Conservation (phyloP, 2,329 filamentous ascomycete species). For the Apiospora arundinis region DNA sequence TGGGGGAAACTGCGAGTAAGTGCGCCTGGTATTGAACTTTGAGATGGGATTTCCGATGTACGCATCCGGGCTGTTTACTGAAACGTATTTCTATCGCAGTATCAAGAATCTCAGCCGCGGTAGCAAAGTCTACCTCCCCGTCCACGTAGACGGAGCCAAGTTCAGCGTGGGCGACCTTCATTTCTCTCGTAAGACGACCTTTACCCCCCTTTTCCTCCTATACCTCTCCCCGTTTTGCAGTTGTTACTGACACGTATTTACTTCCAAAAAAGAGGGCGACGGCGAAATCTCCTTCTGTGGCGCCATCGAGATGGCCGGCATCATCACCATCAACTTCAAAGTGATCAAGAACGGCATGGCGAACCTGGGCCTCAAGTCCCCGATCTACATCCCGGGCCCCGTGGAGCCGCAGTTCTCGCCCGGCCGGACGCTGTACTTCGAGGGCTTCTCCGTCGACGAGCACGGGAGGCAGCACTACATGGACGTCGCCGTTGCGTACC, state of each 20-base stretch:
- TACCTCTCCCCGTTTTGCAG: neutral
- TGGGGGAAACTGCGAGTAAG: conserved; percentile 81
- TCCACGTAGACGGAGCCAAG: conserved; percentile 86
- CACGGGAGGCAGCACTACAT: conserved; percentile 88
- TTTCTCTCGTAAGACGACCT: conserved; percentile 63
- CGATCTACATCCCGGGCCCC: conserved; percentile 85
- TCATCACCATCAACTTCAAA: conserved; percentile 89
- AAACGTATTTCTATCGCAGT: conserved; percentile 24
- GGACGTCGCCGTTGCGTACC: conserved; percentile 85
- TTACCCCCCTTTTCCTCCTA: neutral
- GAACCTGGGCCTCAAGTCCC: conserved; percentile 78
- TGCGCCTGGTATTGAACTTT: neutral
- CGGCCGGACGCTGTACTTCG: conserved; percentile 81
- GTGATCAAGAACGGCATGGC: conserved; percentile 83
- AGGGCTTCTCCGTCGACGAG: conserved; percentile 90
- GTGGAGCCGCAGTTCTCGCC: conserved; percentile 90
- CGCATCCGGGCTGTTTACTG: neutral
- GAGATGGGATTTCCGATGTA: conserved; percentile 18
- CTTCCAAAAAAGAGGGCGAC: conserved; percentile 77
- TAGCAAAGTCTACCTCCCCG: conserved; percentile 83
- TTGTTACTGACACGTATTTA: neutral
- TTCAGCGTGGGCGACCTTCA: conserved; percentile 91
- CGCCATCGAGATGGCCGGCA: conserved; percentile 92
- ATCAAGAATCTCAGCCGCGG: conserved; percentile 86
- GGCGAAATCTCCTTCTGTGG: conserved; percentile 90